These are phyloP conservation scores for Microthyrium microscopicum DNA, from an alignment of 2,329 filamentous ascomycete genomes.

Conservation along the genomic window DNA sequence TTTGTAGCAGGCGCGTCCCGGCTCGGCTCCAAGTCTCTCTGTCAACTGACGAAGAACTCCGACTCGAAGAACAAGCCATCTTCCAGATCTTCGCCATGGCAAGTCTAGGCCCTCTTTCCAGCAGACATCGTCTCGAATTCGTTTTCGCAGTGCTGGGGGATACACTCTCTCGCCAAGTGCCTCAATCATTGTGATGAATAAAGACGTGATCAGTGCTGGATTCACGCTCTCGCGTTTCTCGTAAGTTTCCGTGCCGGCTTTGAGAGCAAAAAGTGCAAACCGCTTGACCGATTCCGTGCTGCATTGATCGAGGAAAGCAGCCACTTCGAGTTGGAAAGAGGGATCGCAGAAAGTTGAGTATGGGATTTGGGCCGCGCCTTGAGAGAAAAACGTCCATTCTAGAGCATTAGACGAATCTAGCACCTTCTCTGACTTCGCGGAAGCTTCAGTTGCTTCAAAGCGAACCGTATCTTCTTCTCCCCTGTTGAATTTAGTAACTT, in stretches of 20 bases:
- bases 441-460: slow-evolving; percentile 47
- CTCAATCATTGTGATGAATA: slow-evolving; percentile 44
- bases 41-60: slow-evolving; percentile 36
- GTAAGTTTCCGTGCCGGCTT: slow-evolving; percentile 30
- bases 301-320: slow-evolving; percentile 36
- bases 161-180: slow-evolving; percentile 28
- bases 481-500: background rate
- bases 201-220: slow-evolving; percentile 40
- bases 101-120: slow-evolving; percentile 26
- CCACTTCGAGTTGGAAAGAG: slow-evolving; percentile 32
- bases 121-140: slow-evolving; percentile 45
- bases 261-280: slow-evolving; percentile 35
- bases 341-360: slow-evolving; percentile 19
- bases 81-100: slow-evolving; percentile 46
- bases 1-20: slow-evolving; percentile 39
- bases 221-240: slow-evolving; percentile 42
- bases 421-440: slow-evolving; percentile 34
- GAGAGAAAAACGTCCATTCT: slow-evolving; percentile 42
- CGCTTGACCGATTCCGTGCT: slow-evolving; percentile 30
- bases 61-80: slow-evolving; percentile 47
- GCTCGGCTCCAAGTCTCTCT: slow-evolving; percentile 20
- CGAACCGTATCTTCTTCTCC: slow-evolving; percentile 16
- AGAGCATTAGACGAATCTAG: slow-evolving; percentile 35
- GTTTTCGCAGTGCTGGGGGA: slow-evolving; percentile 33
- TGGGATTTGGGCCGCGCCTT: slow-evolving; percentile 30